Base-by-base conservation (phyloP, 768 basidiomycete species). In the Trametopsis cervina region DNA sequence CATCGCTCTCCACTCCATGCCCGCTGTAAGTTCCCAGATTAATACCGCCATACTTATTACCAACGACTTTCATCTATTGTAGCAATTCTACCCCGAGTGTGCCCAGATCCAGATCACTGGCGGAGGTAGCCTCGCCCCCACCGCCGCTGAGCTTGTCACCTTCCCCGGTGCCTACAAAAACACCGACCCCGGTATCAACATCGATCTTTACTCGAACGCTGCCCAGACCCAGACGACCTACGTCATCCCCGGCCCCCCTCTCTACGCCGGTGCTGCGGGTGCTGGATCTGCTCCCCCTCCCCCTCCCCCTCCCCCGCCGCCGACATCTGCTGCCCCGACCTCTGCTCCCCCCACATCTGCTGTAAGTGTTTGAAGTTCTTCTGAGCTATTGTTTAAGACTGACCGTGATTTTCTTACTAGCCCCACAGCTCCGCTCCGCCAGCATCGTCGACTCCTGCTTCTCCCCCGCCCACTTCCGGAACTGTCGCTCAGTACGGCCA, bases 51-150 rank as follows among this genome's bases (percentile, higher is more conserved):
- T 40, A 4, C 11, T 7, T 7, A 42, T 17, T 13, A 27, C 5
- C 10, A 25, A 39, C 42, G n/a, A 41, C 38, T n/a, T 36, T 15
- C 15, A 3, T 21, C 26, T 22, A 6, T 57, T 58, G 36, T 63
- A 66, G 26, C 67, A 69, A 53, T 66, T 68, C 60, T 68, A 69
- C 55, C 64, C 67, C 6, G 67, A 68, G 44, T 63, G 60, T 51
- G 59, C 60, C 6, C 61, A 63, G 50, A 47, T 67, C 49, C 51
- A 47, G 25, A 54, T 62, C 38, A 61, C 59, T 13, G 43, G 64
- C 38, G 62, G 64, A n/a, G 65, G 65, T 41, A 53, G 22, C 49
- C 58, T 52, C 21, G 56, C 57, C 15, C 67, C 67, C 18, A 62
- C 60, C 29, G 46, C 62, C n/a, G 57, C 57, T 24, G 57, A 65